Conservation (phyloP, 2,329 filamentous ascomycete genomes). For the Beauveria sp. region DNA sequence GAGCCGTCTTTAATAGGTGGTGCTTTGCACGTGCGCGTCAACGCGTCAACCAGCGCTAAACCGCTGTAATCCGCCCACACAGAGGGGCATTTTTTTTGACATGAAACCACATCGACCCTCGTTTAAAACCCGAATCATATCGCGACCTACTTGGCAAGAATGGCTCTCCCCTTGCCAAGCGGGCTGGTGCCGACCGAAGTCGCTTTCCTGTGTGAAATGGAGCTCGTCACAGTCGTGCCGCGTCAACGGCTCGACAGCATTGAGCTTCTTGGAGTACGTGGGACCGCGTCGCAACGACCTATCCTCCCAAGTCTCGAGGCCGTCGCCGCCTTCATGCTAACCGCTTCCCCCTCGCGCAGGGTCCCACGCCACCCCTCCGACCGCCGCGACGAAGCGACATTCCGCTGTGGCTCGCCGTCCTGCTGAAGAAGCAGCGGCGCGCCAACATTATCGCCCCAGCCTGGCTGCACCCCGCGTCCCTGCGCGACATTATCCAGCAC, state of each 20-base stretch:
- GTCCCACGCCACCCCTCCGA: constrained; percentile 64
- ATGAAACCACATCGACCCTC: neutral
- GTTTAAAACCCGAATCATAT: neutral
- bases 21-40: no score
- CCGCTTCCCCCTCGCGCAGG: constrained; percentile 44
- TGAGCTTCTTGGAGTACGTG: constrained; percentile 73
- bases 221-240: constrained; percentile 85
- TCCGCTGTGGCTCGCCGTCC: constrained; percentile 89
- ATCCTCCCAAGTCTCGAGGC: constrained; percentile 9
- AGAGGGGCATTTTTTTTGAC: neutral
- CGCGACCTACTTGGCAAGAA: constrained; percentile 16
- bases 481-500: constrained; percentile 69
- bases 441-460: constrained; percentile 87
- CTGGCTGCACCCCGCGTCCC: constrained; percentile 74
- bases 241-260: constrained; percentile 84
- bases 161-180: constrained; percentile 43
- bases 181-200: constrained; percentile 78
- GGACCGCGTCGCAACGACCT: constrained; percentile 14
- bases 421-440: constrained; percentile 88
- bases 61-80: no score
- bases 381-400: constrained; percentile 74
- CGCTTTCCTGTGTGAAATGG: constrained; percentile 95
- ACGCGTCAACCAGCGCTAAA: no score
- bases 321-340: neutral
- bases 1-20: no score